Base-by-base conservation (phyloP, 257 asterid genomes). In the Nicotiana noctiflora region DNA sequence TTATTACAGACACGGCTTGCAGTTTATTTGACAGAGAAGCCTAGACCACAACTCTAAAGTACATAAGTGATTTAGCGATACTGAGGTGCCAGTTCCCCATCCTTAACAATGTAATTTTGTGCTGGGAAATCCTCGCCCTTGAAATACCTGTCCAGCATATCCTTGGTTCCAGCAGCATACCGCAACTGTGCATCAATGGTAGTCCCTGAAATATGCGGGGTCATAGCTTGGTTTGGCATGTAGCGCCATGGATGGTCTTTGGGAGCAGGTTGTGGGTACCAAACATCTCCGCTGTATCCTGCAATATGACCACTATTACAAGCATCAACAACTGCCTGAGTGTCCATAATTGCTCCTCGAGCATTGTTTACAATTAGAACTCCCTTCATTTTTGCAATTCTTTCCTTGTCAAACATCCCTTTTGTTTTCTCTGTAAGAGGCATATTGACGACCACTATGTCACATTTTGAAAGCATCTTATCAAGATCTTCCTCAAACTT, bases 191-290 rank as follows among this genome's bases (percentile, higher is more conserved):
- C 99, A 81, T 96, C 99, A 52, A 96, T 96, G 70, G 98, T 96
- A 25, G 99, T 96, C 75, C 99, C 99, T 1, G 99, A 96, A 55
- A 92, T 86, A 80, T 96, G 99, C 72, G 99, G 99, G 72, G 99
- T 96, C 99, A 96, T 96, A 7, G 99, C 98, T 37, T 96, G 99
- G 88, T 96, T 96, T 51, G 99, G 99, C 99, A 96, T 96, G 94
- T 92, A 91, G 32, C 99, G 87, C 99, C 99, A 96, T 0, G 98
- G 99, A 80, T 96, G 99, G 84, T 96, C 99, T 92, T 94, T 96
- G 6, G 99, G 99, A 57, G 99, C 99, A 78, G 99, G 99, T 67
- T 96, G 99, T 34, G 99, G 98, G 87, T 90, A 65, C 99, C 99
- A 96, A 81, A 94, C 99, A 84, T 96, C 99, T 70, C 99, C 99